These are phyloP conservation scores for Skeletonema menzelii DNA, from an alignment of 108 stramenopile genomes.

Conservation along the genomic window DNA sequence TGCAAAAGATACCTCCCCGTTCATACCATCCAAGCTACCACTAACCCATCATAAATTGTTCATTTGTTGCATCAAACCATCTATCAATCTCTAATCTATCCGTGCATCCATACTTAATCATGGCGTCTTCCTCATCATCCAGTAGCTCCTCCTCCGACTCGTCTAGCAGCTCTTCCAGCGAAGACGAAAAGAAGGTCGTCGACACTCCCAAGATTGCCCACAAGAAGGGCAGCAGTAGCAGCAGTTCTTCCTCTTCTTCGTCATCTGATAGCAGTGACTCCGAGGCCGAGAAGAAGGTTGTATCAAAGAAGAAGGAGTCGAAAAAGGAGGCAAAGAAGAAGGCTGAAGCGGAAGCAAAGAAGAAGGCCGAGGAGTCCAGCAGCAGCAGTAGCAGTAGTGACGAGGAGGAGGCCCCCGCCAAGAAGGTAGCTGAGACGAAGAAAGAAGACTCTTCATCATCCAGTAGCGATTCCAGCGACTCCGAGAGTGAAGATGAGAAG, in stretches of 20 bases:
- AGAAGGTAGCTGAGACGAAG: constrained; percentile 46
- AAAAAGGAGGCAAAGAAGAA: constrained; percentile 46
- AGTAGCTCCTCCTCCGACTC: constrained; percentile 9
- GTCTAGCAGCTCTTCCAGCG: constrained; percentile 8
- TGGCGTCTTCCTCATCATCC: background rate
- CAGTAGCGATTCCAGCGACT: constrained; percentile 18
- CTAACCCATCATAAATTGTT: background rate
- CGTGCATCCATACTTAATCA: background rate
- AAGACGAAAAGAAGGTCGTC: constrained; percentile 12
- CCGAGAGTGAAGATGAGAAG: constrained; percentile 47
- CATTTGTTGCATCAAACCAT: background rate
- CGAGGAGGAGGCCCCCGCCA: constrained; percentile 1
- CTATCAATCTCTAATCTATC: background rate
- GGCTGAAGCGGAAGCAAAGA: constrained; percentile 34
- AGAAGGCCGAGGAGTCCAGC: constrained; percentile 14
- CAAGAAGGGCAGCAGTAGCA: background rate
- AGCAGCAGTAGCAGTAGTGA: background rate
- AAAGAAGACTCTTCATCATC: constrained; percentile 30
- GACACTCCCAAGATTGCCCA: background rate
- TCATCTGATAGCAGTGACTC: background rate
- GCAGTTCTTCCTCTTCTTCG: background rate
- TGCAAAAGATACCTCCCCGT: background rate
- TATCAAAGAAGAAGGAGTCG: constrained; percentile 17
- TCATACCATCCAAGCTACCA: background rate
- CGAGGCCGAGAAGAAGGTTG: background rate